Evolutionary conservation across 73 alveolate genomes (phyloP).

Genomic region (Paramecium primaurelia): DNA sequence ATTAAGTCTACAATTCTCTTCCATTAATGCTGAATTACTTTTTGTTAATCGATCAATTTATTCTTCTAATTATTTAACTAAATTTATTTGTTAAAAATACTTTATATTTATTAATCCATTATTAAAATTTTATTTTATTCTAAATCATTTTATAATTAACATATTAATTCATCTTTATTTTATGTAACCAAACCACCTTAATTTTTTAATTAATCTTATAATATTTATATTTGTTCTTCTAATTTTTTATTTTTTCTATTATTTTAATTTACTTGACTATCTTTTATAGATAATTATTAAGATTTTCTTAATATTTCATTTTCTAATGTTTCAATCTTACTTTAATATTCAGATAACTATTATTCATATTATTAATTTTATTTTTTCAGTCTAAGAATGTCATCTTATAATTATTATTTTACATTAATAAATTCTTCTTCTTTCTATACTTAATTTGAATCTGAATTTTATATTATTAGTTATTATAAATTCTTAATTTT

Average conservation of each 20-base stretch:
- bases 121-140: not conserved
- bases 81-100: not conserved
- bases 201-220: not conserved
- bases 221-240: not conserved
- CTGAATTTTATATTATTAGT: not conserved
- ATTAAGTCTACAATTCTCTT: not conserved
- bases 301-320: not conserved
- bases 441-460: not conserved
- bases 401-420: not conserved
- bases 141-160: not conserved
- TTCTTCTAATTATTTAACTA: not conserved
- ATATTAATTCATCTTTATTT: not conserved
- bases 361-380: not conserved
- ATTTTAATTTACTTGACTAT: not conserved
- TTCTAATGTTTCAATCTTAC: not conserved
- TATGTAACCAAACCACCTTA: not conserved
- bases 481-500: not conserved
- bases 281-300: not conserved
- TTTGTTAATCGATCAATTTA: constrained; percentile 1
- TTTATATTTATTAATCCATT: not conserved
- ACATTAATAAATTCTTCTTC: not conserved
- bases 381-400: not conserved
- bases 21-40: not conserved
- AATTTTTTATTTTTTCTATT: not conserved
- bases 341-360: not conserved